These are phyloP conservation scores for Inonotus hispidus DNA, from an alignment of 1,284 basidiomycete species.

Conservation along the genomic window DNA sequence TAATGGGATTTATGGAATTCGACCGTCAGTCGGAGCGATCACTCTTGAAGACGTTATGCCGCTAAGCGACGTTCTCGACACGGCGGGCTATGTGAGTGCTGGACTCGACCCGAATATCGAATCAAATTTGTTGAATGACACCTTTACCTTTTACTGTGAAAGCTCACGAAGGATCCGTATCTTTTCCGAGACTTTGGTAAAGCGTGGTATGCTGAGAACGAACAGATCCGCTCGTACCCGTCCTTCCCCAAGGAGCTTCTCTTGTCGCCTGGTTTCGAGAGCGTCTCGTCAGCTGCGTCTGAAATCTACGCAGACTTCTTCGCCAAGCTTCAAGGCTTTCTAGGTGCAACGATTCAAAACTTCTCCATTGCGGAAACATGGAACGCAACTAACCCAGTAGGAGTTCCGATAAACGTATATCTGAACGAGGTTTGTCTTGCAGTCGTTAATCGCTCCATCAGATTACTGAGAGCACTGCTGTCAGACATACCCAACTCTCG, in stretches of 20 bases:
- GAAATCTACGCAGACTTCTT: conserved; percentile 34
- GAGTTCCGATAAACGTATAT: conserved; percentile 25
- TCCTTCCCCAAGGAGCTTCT: conserved; percentile 32
- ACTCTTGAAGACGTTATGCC: conserved; percentile 36
- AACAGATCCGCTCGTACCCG: conserved; percentile 27
- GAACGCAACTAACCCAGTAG: conserved; percentile 28
- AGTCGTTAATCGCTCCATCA: background rate
- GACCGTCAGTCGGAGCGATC: conserved; percentile 34
- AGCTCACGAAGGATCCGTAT: conserved; percentile 10
- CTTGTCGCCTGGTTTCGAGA: conserved; percentile 32
- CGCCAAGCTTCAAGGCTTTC: conserved; percentile 29
- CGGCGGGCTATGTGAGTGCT: conserved; percentile 24
- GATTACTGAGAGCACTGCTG: background rate
- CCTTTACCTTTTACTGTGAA: background rate
- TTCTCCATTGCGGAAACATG: conserved; percentile 29
- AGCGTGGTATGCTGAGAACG: conserved; percentile 24
- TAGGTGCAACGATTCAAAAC: conserved; percentile 31
- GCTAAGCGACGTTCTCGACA: conserved; percentile 31
- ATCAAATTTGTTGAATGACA: background rate
- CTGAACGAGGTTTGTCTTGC: conserved; percentile 20
- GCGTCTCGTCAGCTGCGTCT: conserved; percentile 26
- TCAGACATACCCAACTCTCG: conserved; percentile 32
- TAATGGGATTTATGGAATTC: conserved; percentile 35
- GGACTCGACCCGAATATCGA: conserved; percentile 12
- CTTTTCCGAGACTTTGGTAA: conserved; percentile 23